Evolutionary conservation across 2,329 filamentous ascomycete species (phyloP).

Genomic region (Scytalidium sp.): DNA sequence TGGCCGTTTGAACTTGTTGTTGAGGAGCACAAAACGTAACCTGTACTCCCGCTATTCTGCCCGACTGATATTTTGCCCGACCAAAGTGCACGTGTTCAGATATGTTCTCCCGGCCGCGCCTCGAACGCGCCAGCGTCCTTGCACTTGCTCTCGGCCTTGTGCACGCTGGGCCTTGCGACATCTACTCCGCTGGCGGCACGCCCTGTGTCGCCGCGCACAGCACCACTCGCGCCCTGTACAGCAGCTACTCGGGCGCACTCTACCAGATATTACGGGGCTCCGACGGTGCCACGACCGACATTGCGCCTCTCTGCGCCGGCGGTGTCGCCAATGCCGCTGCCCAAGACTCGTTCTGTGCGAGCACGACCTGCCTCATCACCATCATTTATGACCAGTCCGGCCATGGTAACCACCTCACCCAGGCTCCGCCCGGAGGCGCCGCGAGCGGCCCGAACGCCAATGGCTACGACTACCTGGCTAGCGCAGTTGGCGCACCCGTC

Average conservation of each 20-base stretch:
- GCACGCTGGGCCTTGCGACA: slow-evolving; percentile 55
- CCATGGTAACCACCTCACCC: slow-evolving; percentile 55
- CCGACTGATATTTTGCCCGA: too few species aligned
- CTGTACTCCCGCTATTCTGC: too few species aligned
- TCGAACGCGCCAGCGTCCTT: slow-evolving; percentile 14
- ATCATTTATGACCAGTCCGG: slow-evolving; percentile 64
- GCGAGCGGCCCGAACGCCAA: slow-evolving; percentile 45
- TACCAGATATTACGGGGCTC: slow-evolving; percentile 57
- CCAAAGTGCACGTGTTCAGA: slow-evolving; percentile 9
- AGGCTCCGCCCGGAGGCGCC: slow-evolving; percentile 53
- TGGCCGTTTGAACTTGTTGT: slow-evolving; percentile 7
- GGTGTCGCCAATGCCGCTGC: slow-evolving; percentile 55
- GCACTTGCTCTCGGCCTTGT: slow-evolving; percentile 29
- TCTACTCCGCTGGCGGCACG: slow-evolving; percentile 53
- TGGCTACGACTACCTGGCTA: slow-evolving; percentile 57
- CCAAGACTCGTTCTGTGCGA: slow-evolving; percentile 56
- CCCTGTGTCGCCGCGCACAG: slow-evolving; percentile 60
- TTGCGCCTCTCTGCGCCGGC: slow-evolving; percentile 45
- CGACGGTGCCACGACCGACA: slow-evolving; percentile 33
- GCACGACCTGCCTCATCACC: slow-evolving; percentile 57
- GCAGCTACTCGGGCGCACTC: slow-evolving; percentile 44
- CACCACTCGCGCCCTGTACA: slow-evolving; percentile 59
- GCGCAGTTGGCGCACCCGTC: slow-evolving; percentile 55
- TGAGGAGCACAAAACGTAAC: slow-evolving; percentile 7
- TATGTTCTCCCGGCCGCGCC: slow-evolving; percentile 21